Base-by-base conservation (phyloP, 352 stramenopile genomes). In the Phytophthora tubulina region DNA sequence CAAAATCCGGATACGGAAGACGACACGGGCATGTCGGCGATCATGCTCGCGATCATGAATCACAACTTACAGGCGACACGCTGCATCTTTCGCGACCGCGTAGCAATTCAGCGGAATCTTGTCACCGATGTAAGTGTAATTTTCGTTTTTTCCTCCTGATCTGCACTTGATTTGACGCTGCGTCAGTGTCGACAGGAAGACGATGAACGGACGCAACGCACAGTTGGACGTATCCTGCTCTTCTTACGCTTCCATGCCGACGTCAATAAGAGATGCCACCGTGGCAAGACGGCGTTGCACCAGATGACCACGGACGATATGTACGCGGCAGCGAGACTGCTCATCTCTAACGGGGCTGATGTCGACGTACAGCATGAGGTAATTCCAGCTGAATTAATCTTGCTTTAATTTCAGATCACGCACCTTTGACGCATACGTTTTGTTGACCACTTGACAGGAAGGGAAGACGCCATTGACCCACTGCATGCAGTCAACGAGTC, bases 1-100 rank as follows among this genome's bases (percentile, higher is more conserved):
- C 70, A 76, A 9, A n/a, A 63, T 27, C 70, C 70, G 1, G 59
- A 81, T 33, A 32, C 33, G 7, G 6, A 15, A 1, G 70, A 70
- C 52, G 56, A 73, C 21, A 46, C 38, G 48, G 65, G 51, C 8
- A 58, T 78, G 60, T 76, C 74, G 32, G 45, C 74, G 1, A 63
- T 75, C n/a, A 81, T 78, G 70, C 46, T 81, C 17, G 39, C 66
- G 10, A 75, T 76, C 32, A 17, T 81, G 36, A 64, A 57, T 0
- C 65, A 64, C 7, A 75, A 57, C 38, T 41, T 81, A 27, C 53
- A 69, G 41, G 66, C 61, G 15, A 76, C 67, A 52, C 70, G 74
- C 52, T 76, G 70, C 11, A 42, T 81, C 2, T 58, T 78, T 14
- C 61, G 67, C 1, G 63, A 57, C 3, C 46, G 57, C 1, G 27